Base-by-base conservation (phyloP, 441 rosid genomes). In the Sinapis alba region DNA sequence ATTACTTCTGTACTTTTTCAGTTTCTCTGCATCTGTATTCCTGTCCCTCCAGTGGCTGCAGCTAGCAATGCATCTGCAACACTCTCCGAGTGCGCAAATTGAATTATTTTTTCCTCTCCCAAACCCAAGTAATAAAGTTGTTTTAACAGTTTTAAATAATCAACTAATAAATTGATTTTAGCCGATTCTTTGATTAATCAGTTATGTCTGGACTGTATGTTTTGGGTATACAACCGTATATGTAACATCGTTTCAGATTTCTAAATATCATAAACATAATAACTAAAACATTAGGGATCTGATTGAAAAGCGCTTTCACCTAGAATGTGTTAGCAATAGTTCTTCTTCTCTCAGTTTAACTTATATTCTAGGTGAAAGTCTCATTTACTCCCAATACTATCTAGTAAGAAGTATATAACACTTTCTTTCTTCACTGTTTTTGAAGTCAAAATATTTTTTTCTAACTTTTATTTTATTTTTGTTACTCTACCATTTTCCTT, bases 51-150 rank as follows among this genome's bases (percentile, higher is more conserved):
- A 68, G 73, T 23, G 12, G 16, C 73, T 27, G 59, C 65, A 54
- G 51, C 69, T 38, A 56, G 59, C 74, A 69, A 68, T 54, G 69
- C 34, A 68, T 62, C 72, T 69, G 79, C 65, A 75, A 53, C 74
- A 62, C 79, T 62, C 79, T 75, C 79, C 47, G 74, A 75, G 79
- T 75, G 69, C 74, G 74, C 74, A 68, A 61, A 24, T 61, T 51
- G 8, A 16, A 6, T 51, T 51, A 18, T 13, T 7, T 47, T 13
- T 5, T 45, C 53, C 5, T 4, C 13, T 43, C 13, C 50, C 5
- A 45, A 41, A 41, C 15, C 47, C 2, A 41, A 41, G 5, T 4
- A 41, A 41, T 5, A 41, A 13, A 41, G 16, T 41, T 41, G 47
- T 41, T 41, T 13, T 41, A 41, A 13, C 47, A 34, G 41, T 34